phyloP scores from a whole-genome alignment of 306 rosid species.

The Carpinus viminea region DNA sequence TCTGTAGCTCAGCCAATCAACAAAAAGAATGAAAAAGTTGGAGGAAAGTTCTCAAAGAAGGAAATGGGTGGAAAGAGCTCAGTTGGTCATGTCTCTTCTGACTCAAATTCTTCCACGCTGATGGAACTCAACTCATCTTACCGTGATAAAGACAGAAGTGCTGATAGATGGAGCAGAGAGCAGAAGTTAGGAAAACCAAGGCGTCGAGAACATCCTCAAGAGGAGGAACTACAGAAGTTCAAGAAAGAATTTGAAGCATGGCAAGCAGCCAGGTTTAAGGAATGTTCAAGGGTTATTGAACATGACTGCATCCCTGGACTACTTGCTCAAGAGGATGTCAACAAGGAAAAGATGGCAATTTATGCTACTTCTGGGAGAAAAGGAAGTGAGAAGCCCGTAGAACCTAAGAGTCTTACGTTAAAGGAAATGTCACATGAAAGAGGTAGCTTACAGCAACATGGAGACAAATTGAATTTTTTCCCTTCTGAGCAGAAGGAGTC shows the following conservation, averaged over 20 bases:
- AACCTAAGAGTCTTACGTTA: constrained; percentile 31
- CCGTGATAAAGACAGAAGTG: constrained; percentile 36
- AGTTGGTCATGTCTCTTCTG: constrained; percentile 44
- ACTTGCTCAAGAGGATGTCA: constrained; percentile 50
- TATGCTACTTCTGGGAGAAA: constrained; percentile 38
- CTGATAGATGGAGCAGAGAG: constrained; percentile 52
- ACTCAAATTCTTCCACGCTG: constrained; percentile 53
- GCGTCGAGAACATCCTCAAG: constrained; percentile 92
- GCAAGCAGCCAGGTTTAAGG: constrained; percentile 81
- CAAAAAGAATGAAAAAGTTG: constrained; percentile 40
- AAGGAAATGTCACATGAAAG: constrained; percentile 34
- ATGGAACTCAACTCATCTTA: constrained; percentile 47
- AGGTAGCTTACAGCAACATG: constrained; percentile 34
- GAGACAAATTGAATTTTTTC: constrained; percentile 36
- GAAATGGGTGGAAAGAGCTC: constrained; percentile 51
- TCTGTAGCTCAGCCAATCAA: constrained; percentile 51
- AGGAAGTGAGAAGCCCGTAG: constrained; percentile 40
- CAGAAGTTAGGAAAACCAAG: constrained; percentile 53
- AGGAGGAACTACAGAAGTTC: constrained; percentile 88
- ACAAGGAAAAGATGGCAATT: constrained; percentile 45
- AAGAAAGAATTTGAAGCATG: constrained; percentile 95
- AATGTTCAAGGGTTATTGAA: constrained; percentile 74
- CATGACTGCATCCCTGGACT: constrained; percentile 40
- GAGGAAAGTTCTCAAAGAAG: constrained; percentile 51
- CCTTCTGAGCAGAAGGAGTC: constrained; percentile 41